Evolutionary conservation across 768 basidiomycete species (phyloP), one percentile per base, ranked within the genome.

Genomic region (Royoungia palumana): DNA sequence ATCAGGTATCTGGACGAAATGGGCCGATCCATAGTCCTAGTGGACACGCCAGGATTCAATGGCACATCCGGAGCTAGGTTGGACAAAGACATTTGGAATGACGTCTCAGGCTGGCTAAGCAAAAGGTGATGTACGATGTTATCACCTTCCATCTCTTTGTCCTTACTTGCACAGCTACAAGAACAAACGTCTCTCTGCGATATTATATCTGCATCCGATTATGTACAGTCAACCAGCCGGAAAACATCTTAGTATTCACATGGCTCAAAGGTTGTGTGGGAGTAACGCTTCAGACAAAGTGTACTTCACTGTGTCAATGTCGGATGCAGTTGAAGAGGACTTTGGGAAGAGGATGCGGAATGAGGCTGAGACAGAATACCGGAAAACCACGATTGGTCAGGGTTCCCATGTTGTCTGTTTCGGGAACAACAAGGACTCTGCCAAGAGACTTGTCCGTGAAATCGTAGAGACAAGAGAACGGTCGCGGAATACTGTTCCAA

Each of bases 191-290:
- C 61, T 75, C 1, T 55, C 66, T 8, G 71, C 66, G 2, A 63
- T 74, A 22, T n/a, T 75, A 19, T 75, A 73, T 46, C 50, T 74
- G 14, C 73, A 75, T 48, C 64, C 68, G 12, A 75, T 75, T 35
- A 60, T 67, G 6, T 70, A 73, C 35, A 67, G 66, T 42, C 63
- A 70, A 1, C 65, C 63, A 70, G 0, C 65, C 73, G 64, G 59
- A 58, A 0, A 72, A 66, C n/a, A 56, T 65, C 1, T 58, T 67
- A n/a, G n/a, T 1, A 41, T 72, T 16, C 57, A 54, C 5, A 58
- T 70, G 56, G 71, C 74, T 41, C 40, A 32, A 39, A 41, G 55
- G 28, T n/a, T 67, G 9, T 68, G 66, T 21, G 64, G 68, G 49
- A 19, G 47, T 49, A 39, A 58, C 53, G 41, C 70, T 53, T 41